phyloP scores from a whole-genome alignment of 2,329 filamentous ascomycete genomes.

The Hypomyces rosellus region DNA sequence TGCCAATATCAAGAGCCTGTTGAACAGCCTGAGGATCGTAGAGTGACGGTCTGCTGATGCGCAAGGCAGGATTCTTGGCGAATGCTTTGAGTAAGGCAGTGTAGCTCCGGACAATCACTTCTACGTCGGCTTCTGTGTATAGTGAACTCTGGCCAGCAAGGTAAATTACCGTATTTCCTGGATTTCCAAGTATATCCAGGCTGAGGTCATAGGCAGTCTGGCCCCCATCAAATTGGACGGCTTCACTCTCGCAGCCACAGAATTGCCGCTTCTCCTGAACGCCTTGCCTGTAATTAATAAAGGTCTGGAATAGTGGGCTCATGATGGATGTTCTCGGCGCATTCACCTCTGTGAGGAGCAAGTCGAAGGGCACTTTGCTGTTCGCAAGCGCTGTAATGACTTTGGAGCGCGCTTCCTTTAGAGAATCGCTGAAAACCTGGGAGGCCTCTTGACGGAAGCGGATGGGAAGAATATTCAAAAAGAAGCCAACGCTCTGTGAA shows the following conservation, averaged over 20 bases:
- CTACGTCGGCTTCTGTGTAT: too few species aligned
- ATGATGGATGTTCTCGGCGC: conserved; percentile 31
- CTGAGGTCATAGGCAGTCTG: conserved; percentile 24
- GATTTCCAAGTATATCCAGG: conserved; percentile 27
- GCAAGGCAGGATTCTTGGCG: too few species aligned
- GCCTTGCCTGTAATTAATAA: conserved; percentile 27
- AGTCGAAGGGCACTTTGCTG: conserved; percentile 42
- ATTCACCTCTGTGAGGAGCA: conserved; percentile 38
- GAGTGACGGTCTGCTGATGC: too few species aligned
- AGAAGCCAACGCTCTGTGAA: conserved; percentile 35
- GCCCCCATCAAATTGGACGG: conserved; percentile 12
- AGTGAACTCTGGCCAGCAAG: too few species aligned
- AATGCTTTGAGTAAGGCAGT: too few species aligned
- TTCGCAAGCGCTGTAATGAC: conserved; percentile 32
- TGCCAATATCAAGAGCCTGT: too few species aligned
- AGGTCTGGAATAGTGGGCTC: conserved; percentile 44
- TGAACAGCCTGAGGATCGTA: too few species aligned
- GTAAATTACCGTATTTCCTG: too few species aligned
- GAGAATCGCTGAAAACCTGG: conserved; percentile 15
- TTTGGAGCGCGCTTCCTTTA: conserved; percentile 16
- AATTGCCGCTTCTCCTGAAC: conserved; percentile 16
- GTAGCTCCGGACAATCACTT: too few species aligned
- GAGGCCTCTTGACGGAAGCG: conserved; percentile 24
- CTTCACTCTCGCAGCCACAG: conserved; percentile 15
- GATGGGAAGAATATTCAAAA: conserved; percentile 44